These are phyloP conservation scores for Cymbopogon flexuosus DNA, from an alignment of 202 grass and related monocot genomes.

Conservation along the genomic window DNA sequence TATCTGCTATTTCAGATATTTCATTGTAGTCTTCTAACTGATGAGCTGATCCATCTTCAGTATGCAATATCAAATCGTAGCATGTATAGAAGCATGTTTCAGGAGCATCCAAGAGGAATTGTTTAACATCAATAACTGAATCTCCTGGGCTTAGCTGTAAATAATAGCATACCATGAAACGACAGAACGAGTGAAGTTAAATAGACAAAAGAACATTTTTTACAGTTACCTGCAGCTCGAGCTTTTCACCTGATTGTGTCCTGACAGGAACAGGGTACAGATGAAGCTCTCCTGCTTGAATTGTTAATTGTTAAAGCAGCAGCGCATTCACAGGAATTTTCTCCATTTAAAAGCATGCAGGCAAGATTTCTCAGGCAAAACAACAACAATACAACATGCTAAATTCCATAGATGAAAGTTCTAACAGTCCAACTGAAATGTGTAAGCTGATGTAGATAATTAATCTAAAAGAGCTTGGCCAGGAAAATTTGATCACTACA, in stretches of 20 bases:
- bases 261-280: slow-evolving; percentile 79
- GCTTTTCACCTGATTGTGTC: slow-evolving; percentile 84
- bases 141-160: slow-evolving; percentile 90
- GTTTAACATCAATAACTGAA: slow-evolving; percentile 89
- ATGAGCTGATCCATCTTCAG: slow-evolving; percentile 70
- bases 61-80: slow-evolving; percentile 83
- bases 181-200: neutral
- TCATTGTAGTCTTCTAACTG: slow-evolving; percentile 97
- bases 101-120: slow-evolving; percentile 93
- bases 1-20: slow-evolving; percentile 93
- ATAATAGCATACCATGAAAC: slow-evolving; percentile 26
- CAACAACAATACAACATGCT: neutral
- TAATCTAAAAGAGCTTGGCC: neutral
- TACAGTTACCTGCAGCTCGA: slow-evolving; percentile 74
- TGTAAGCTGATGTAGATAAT: neutral
- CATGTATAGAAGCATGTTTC: slow-evolving; percentile 99
- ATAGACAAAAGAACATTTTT: neutral
- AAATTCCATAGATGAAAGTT: neutral
- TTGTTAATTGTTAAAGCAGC: neutral
- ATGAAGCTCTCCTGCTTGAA: slow-evolving; percentile 71
- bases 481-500: neutral
- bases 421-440: neutral
- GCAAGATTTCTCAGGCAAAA: neutral
- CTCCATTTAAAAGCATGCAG: neutral
- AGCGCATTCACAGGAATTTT: neutral